Percentiles rank a stretch among this genome's conserved stretches.
These are phyloP conservation scores for Carex arenaria DNA, from an alignment of 202 grass and related monocot genomes.

Conservation along the genomic window DNA sequence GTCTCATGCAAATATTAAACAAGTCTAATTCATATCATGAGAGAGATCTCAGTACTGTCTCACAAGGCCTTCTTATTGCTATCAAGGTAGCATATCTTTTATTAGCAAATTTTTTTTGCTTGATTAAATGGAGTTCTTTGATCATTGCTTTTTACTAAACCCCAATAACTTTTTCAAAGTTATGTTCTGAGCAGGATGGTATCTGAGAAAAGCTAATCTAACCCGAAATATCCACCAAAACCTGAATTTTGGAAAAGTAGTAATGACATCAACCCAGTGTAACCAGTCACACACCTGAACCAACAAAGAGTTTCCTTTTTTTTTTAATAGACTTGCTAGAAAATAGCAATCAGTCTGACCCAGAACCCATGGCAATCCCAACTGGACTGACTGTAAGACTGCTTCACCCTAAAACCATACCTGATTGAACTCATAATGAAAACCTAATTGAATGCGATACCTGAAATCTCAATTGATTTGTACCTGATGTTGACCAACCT, in stretches of 20 bases:
- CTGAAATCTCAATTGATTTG: not conserved
- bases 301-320: too few relatives aligned
- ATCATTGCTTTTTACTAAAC: not conserved
- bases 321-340: too few relatives aligned
- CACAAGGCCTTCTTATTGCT: slow-evolving; percentile 54
- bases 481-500: not conserved
- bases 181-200: too few relatives aligned
- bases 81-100: slow-evolving; percentile 49
- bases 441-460: too few relatives aligned
- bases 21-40: slow-evolving; percentile 42
- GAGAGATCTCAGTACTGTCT: slow-evolving; percentile 59
- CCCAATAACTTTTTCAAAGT: too few relatives aligned
- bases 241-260: too few relatives aligned
- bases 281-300: too few relatives aligned
- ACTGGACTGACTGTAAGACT: not conserved
- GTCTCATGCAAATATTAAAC: slow-evolving; percentile 63
- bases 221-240: too few relatives aligned
- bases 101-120: slow-evolving; percentile 5
- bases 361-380: not conserved
- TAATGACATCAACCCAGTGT: too few relatives aligned
- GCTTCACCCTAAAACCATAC: not conserved
- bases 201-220: too few relatives aligned
- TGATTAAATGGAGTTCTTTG: not conserved
- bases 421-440: too few relatives aligned
- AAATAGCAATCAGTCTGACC: too few relatives aligned